These are phyloP conservation scores for Neopestalotiopsis sp. DNA, from an alignment of 2,329 filamentous ascomycete genomes.

Conservation along the genomic window DNA sequence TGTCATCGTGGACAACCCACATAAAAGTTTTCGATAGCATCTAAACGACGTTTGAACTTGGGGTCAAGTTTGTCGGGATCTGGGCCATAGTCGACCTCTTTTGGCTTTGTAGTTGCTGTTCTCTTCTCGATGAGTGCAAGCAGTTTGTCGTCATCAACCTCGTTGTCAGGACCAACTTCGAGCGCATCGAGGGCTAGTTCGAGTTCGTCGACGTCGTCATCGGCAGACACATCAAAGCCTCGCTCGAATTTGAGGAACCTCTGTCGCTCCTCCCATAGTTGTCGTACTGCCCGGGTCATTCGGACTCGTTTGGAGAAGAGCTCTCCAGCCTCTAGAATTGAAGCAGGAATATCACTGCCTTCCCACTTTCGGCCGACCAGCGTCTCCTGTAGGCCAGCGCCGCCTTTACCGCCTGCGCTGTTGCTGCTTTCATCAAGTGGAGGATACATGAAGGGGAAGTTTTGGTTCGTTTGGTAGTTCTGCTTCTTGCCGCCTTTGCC, in stretches of 20 bases:
- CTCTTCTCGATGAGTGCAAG: slow-evolving; percentile 47
- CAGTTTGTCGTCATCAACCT: slow-evolving; percentile 45
- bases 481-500: slow-evolving; percentile 98
- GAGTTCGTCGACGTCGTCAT: slow-evolving; percentile 49
- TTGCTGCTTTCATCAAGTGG: slow-evolving; percentile 90
- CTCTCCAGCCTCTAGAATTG: slow-evolving; percentile 92
- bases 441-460: slow-evolving; percentile 97
- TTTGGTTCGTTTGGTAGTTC: slow-evolving; percentile 98
- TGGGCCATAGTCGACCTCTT: slow-evolving; percentile 57
- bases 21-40: slow-evolving; percentile 83
- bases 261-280: slow-evolving; percentile 94
- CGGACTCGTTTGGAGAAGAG: slow-evolving; percentile 89
- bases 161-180: slow-evolving; percentile 26
- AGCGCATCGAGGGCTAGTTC: slow-evolving; percentile 44
- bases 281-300: slow-evolving; percentile 88
- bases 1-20: slow-evolving; percentile 56
- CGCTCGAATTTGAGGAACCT: slow-evolving; percentile 90
- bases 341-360: slow-evolving; percentile 91
- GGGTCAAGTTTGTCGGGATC: slow-evolving; percentile 51
- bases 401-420: slow-evolving; percentile 86
- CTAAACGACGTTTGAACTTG: slow-evolving; percentile 71
- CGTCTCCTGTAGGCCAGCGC: slow-evolving; percentile 77
- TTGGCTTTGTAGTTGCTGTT: slow-evolving; percentile 47
- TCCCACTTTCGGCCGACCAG: slow-evolving; percentile 88
- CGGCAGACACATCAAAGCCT: slow-evolving; percentile 73